Base-by-base conservation (phyloP, 768 basidiomycete genomes). In the Hericium alpestre region DNA sequence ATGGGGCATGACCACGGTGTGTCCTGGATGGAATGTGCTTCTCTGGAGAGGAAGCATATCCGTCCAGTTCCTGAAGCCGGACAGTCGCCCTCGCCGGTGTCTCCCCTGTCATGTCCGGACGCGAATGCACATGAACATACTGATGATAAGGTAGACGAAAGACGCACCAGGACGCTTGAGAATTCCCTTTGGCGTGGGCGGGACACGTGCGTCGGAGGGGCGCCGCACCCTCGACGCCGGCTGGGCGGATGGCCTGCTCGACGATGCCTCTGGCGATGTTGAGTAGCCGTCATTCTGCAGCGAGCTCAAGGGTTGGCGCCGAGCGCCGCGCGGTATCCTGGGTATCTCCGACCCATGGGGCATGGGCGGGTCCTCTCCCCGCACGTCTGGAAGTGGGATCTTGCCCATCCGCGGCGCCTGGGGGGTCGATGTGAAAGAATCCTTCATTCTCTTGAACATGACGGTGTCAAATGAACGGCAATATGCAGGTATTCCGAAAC, bases 11-110 rank as follows among this genome's bases (percentile, higher is more conserved):
- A 7, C 32, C 32, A 10, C 32, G 32, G 4, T 32, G 32, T 32
- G 32, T 32, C 32, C 32, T 32, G 32, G 32, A 32, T 32, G 32
- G 32, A 32, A 32, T 32, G n/a, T n/a, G 13, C 22, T 54, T 63
- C 66, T 73, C 69, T 65, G 71, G 65, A 60, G 67, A 71, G 32
- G 61, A 56, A 22, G 55, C 16, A 32, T 58, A 62, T 9, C 61
- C 61, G 53, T 61, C 61, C 39, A 51, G 52, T 18, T 59, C 58
- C 46, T 60, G 61, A 6, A 32, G 59, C 22, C 55, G 43, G 38
- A 59, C 18, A 15, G 57, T 47, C 32, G 59, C 52, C 37, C 48
- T 54, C 23, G 53, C 32, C 56, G 61, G 16, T 16, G 40, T 47
- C 48, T 37, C 23, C 46, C 27, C 16, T 13, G 43, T 22, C 9